Conservation (phyloP, 1,284 basidiomycete species). For the Rhodotorula sp. region DNA sequence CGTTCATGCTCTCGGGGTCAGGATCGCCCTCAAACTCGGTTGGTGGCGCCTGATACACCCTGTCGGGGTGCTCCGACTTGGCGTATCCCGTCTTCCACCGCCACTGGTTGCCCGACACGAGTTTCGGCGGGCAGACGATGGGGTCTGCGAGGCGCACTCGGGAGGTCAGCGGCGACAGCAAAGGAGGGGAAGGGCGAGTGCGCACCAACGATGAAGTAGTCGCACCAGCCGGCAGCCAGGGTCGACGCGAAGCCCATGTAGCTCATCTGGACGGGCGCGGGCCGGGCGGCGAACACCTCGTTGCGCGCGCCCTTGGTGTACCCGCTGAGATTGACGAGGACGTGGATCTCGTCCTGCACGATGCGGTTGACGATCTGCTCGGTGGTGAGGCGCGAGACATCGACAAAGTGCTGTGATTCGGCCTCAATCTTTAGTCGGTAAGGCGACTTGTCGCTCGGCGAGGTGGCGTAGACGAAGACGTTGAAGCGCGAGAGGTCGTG, state of each 20-base stretch:
- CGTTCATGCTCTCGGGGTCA: conserved; percentile 59
- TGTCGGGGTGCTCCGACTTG: conserved; percentile 22
- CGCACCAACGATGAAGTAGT: conserved; percentile 58
- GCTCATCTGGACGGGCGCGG: conserved; percentile 63
- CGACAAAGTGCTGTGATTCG: conserved; percentile 58
- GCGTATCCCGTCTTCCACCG: conserved; percentile 39
- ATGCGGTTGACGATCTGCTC: conserved; percentile 57
- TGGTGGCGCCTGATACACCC: conserved; percentile 16
- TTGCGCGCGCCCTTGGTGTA: conserved; percentile 68
- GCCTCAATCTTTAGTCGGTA: conserved; percentile 61
- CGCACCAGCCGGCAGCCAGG: conserved; percentile 63
- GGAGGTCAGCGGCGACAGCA: no score
- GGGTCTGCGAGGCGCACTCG: conserved; percentile 53
- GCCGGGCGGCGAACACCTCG: conserved; percentile 64
- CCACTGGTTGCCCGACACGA: conserved; percentile 56
- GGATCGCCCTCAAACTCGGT: conserved; percentile 56
- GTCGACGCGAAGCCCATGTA: conserved; percentile 63
- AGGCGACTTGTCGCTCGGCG: conserved; percentile 59
- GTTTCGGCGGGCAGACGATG: conserved; percentile 59
- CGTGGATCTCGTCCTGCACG: conserved; percentile 60
- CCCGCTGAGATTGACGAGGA: conserved; percentile 52
- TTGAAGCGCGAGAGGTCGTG: conserved; percentile 59
- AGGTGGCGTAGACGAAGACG: conserved; percentile 62
- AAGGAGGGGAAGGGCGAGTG: not conserved
- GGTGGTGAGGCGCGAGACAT: conserved; percentile 59